Evolutionary conservation across 2,329 filamentous ascomycete species (phyloP), one percentile per base, ranked within the genome.

Genomic region (Fusarium sororula): DNA sequence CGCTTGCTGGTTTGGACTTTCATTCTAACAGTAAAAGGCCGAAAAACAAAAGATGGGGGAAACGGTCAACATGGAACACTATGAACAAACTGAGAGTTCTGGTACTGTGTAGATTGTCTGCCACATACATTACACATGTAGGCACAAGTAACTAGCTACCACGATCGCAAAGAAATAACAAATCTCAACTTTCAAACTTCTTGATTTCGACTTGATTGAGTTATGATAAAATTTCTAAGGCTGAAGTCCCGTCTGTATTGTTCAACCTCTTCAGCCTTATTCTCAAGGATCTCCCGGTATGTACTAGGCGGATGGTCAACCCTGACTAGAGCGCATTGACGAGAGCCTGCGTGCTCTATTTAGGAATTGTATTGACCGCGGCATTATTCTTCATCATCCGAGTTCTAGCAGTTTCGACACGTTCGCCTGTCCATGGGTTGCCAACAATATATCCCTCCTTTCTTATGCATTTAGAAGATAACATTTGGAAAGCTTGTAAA

Each of bases 1-100:
- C 41, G 8, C 22, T 42, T 42, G 22, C 1, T 17, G 9, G 0
- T 5, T 0, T 10, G 10, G 15, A 15, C 22, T 17, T n/a, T 17
- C 15, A 0, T 17, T 12, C 41, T 24, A 44, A 44, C n/a, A 44
- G 41, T 24, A 1, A 44, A 11, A 44, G n/a, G 22, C n/a, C 15
- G n/a, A 44, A 24, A 44, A 24, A 11, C 1, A 44, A 44, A 44
- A 17, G 15, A 44, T 44, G 15, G 41, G 14, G 15, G 41, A 44
- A 44, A 44, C 15, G 6, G 41, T 24, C 4, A 44, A 17, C 3
- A 14, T 42, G 22, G 22, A n/a, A 3, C 14, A 42, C 22, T 42
- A 42, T 42, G 22, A 42, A 42, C 9, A 17, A 42, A n/a, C 41
- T 42, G 1, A 42, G 14, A 5, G 41, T 42, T 42, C 41, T n/a